phyloP scores from a whole-genome alignment of 495 filamentous ascomycete genomes.

The Aspergillus baeticus region DNA sequence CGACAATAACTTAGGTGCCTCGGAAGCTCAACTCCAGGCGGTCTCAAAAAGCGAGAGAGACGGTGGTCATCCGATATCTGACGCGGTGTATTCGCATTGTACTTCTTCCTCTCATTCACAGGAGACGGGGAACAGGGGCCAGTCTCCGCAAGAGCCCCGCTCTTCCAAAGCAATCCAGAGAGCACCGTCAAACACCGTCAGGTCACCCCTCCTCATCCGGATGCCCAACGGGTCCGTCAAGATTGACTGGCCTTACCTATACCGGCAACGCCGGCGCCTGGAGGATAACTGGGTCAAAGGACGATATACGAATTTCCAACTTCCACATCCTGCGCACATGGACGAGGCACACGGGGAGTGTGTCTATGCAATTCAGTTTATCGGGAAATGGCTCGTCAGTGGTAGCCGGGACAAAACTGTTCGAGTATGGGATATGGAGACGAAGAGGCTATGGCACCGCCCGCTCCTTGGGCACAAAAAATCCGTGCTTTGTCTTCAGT shows the following conservation, averaged over 20 bases:
- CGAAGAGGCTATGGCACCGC: slow-evolving; percentile 65
- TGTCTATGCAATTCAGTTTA: slow-evolving; percentile 92
- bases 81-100: slow-evolving; percentile 32
- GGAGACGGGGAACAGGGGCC: background rate
- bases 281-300: slow-evolving; percentile 91
- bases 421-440: slow-evolving; percentile 87
- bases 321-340: slow-evolving; percentile 77
- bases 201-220: slow-evolving; percentile 34
- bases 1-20: slow-evolving; percentile 3
- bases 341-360: slow-evolving; percentile 89
- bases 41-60: slow-evolving; percentile 45
- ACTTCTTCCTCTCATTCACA: slow-evolving; percentile 8
- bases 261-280: slow-evolving; percentile 78
- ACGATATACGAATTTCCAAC: slow-evolving; percentile 78
- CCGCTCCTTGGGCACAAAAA: slow-evolving; percentile 77
- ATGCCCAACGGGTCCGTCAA: slow-evolving; percentile 34
- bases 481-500: slow-evolving; percentile 93
- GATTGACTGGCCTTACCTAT: slow-evolving; percentile 66
- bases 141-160: slow-evolving; percentile 7
- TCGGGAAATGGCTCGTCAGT: slow-evolving; percentile 82
- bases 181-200: slow-evolving; percentile 18
- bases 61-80: slow-evolving; percentile 47
- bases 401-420: slow-evolving; percentile 87
- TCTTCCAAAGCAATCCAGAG: slow-evolving; percentile 11
- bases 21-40: slow-evolving; percentile 10